These are phyloP conservation scores for Geotrichum cucujoidarum DNA, from an alignment of 1,139 yeast genomes.

Conservation along the genomic window DNA sequence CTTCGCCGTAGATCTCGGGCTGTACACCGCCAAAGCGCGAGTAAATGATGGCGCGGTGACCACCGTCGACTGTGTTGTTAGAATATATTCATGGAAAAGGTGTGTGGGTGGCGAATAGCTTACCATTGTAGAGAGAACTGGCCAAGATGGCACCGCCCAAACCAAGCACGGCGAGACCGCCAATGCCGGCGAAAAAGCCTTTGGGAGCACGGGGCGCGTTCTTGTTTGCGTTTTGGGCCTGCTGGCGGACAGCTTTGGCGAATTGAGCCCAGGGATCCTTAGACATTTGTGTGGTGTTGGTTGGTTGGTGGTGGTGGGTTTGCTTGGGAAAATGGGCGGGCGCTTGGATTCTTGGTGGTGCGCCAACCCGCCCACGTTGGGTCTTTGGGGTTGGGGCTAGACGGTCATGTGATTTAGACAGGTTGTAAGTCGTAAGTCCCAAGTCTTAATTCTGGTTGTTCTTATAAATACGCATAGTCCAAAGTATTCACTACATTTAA, in stretches of 20 bases:
- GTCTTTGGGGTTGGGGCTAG: constrained; percentile 10
- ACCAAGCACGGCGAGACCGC: constrained; percentile 70
- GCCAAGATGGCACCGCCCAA: constrained; percentile 65
- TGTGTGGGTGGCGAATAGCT: constrained; percentile 1
- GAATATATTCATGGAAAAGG: not conserved
- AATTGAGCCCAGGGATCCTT: constrained; percentile 52
- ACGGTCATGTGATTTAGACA: not conserved
- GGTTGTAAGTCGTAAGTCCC: not conserved
- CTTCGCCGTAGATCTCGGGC: constrained; percentile 83
- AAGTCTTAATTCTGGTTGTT: not conserved
- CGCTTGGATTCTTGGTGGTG: not conserved
- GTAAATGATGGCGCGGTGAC: constrained; percentile 94
- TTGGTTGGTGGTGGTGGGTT: constrained; percentile 2
- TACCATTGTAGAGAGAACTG: constrained; percentile 67
- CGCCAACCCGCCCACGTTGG: not conserved
- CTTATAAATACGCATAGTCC: not conserved
- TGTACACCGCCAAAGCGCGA: constrained; percentile 85
- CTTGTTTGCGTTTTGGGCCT: constrained; percentile 51
- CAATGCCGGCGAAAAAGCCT: constrained; percentile 56
- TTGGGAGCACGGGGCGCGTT: constrained; percentile 39
- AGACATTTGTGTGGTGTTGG: constrained; percentile 6
- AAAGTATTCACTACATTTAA: not conserved
- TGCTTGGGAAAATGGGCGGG: not conserved
- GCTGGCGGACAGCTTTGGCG: constrained; percentile 60
- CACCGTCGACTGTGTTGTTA: constrained; percentile 72